Evolutionary conservation across 108 stramenopile species (phyloP), one percentile per base, ranked within the genome.

Genomic region (Mediolabrus comicus): DNA sequence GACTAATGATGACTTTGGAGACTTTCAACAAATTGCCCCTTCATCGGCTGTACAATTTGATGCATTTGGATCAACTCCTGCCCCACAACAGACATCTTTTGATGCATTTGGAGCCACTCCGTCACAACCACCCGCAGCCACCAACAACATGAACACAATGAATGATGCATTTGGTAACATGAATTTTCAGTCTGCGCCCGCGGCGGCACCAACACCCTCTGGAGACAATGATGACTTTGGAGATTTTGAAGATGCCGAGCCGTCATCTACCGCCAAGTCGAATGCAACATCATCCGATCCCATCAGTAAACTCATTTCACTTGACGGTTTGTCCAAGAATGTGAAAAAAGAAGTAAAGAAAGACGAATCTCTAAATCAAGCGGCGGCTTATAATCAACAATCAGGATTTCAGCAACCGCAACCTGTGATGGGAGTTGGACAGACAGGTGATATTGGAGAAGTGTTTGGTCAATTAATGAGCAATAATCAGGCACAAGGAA

Each of bases 281-380:
- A 49, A 53, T 17, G 57, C 46, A 38, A 83, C 62, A 53, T 77
- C 87, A 24, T 68, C 73, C 24, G 92, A 94, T 79, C 92, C 92
- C 4, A 35, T 94, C 63, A 72, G 85, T 41, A 83, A 74, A 33
- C 77, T 94, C 49, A 89, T 94, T 55, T 87, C 86, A 0, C 80
- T 94, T 17, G 92, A 94, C 67, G 80, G 86, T 19, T 67, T 94
- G 36, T 69, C 84, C 24, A 91, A 91, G 72, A 93, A 93, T 79
- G 17, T 61, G 25, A 75, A 79, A 61, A 83, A 80, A 53, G 67
- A 83, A 57, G 52, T 59, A 13, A 71, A 86, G 69, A 49, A 72
- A 4, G 63, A 76, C 25, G 38, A 79, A 26, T 74, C 80, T 16
- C 54, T 76, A 13, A 53, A 41, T 30, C 69, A 66, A 59, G 53